Evolutionary conservation across 1,139 yeast species (phyloP).

Genomic region (Debaryomyces psychrophilus): DNA sequence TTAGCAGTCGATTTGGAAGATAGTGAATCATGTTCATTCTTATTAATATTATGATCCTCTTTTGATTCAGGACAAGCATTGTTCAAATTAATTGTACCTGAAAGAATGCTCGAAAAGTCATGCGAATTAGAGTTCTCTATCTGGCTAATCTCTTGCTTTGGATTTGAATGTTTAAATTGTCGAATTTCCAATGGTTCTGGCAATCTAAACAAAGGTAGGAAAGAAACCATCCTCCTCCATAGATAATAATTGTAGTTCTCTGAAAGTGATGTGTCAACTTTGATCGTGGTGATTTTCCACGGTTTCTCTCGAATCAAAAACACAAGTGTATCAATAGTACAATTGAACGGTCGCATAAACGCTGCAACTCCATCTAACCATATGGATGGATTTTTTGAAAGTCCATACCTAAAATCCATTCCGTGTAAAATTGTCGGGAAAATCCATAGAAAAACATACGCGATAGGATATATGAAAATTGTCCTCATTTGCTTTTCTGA

Average conservation of each 20-base stretch:
- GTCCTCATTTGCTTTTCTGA: slow-evolving; percentile 78
- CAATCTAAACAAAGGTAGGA: slow-evolving; percentile 7
- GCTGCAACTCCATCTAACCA: slow-evolving; percentile 74
- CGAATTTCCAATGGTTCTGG: neutral
- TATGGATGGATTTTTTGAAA: slow-evolving; percentile 50
- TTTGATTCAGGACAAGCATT: neutral
- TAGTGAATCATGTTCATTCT: neutral
- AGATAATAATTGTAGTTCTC: neutral
- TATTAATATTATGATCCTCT: neutral
- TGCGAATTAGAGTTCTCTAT: neutral
- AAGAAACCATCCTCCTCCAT: slow-evolving; percentile 9
- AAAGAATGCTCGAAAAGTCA: neutral
- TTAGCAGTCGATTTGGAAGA: neutral
- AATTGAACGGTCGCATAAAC: slow-evolving; percentile 78
- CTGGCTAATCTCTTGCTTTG: neutral
- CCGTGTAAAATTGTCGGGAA: slow-evolving; percentile 74
- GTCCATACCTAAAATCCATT: slow-evolving; percentile 56
- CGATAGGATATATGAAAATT: slow-evolving; percentile 82
- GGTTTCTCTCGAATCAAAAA: slow-evolving; percentile 80
- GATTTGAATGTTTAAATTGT: neutral
- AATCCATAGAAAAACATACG: slow-evolving; percentile 80
- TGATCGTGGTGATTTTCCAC: slow-evolving; percentile 43
- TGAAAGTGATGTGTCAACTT: neutral
- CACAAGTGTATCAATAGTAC: slow-evolving; percentile 75
- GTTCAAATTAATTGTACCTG: neutral